Evolutionary conservation across 1,284 basidiomycete genomes (phyloP), one percentile per base, ranked within the genome.

Genomic region (Malassezia yamatoensis): DNA sequence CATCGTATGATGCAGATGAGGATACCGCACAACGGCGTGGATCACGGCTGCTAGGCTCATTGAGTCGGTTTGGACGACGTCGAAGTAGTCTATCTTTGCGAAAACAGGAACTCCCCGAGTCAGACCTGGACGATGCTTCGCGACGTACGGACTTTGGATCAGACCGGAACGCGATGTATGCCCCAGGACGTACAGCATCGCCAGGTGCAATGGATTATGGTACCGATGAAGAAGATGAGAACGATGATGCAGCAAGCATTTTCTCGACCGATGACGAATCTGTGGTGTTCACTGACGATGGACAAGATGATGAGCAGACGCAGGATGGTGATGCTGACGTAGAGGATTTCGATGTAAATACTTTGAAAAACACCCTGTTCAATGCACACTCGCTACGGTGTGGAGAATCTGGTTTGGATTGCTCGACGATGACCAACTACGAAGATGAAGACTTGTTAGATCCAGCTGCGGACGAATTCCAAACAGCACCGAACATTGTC

Each of bases 401-500:
- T 16, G n/a, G 18, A 1, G 18, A 24, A 24, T 35, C 33, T 12
- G 21, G 21, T 6, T 11, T 20, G 29, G 43, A 45, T 11, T 18
- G 24, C 24, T 34, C 44, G 9, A 24, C 37, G 2, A 38, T 58
- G 39, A 53, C 44, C 9, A 58, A 58, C 51, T 58, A 58, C 44
- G 55, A 58, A 36, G 55, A 58, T 33, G 55, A 58, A 20, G 55
- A 58, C 38, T 37, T 58, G 18, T 32, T 58, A 15, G 51, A 58
- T 37, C 55, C 55, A 6, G 20, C 50, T 1, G 39, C 50, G 0
- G 55, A 58, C 46, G 55, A 58, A 41, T 58, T 58, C 46, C 55
- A 58, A 15, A 58, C 55, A n/a, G 55, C 55, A 13, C 55, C 55
- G 5, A 58, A 58, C 41, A 51, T 58, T 41, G 55, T 58, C 12